Evolutionary conservation across 2,329 filamentous ascomycete species (phyloP).

Genomic region (Dendryphion nanum): DNA sequence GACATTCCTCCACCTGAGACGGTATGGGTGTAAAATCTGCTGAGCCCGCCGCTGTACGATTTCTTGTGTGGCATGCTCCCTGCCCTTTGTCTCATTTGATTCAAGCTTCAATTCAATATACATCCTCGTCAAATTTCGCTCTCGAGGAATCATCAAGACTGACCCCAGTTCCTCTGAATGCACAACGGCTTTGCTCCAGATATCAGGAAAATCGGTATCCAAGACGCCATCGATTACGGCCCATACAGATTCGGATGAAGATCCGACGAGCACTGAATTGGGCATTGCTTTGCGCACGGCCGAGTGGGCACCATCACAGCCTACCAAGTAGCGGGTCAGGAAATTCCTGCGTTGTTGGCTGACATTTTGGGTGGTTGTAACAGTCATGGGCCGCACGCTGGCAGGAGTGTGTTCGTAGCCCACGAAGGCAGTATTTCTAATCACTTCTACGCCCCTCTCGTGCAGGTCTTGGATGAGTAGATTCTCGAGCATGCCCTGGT

Average conservation of each 20-base stretch:
- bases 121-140: slow-evolving; percentile 68
- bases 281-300: slow-evolving; percentile 65
- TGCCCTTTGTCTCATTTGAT: slow-evolving; percentile 28
- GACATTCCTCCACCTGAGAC: slow-evolving; percentile 44
- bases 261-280: slow-evolving; percentile 46
- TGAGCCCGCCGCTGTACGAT: slow-evolving; percentile 68
- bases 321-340: slow-evolving; percentile 63
- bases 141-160: slow-evolving; percentile 71
- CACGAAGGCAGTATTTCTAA: slow-evolving; percentile 61
- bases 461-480: slow-evolving; percentile 68
- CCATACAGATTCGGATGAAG: slow-evolving; percentile 61
- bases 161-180: slow-evolving; percentile 67
- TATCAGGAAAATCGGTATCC: slow-evolving; percentile 70
- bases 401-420: slow-evolving; percentile 47
- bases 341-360: slow-evolving; percentile 44
- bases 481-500: slow-evolving; percentile 75
- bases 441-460: slow-evolving; percentile 62
- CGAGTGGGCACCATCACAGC: slow-evolving; percentile 72
- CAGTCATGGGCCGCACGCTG: slow-evolving; percentile 40
- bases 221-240: slow-evolving; percentile 70
- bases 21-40: slow-evolving; percentile 47
- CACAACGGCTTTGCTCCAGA: slow-evolving; percentile 72
- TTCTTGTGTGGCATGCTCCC: slow-evolving; percentile 52
- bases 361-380: slow-evolving; percentile 40
- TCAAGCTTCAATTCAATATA: slow-evolving; percentile 49